Base-by-base conservation (phyloP, 2,329 filamentous ascomycete species). In the Cercospora brassicicola region DNA sequence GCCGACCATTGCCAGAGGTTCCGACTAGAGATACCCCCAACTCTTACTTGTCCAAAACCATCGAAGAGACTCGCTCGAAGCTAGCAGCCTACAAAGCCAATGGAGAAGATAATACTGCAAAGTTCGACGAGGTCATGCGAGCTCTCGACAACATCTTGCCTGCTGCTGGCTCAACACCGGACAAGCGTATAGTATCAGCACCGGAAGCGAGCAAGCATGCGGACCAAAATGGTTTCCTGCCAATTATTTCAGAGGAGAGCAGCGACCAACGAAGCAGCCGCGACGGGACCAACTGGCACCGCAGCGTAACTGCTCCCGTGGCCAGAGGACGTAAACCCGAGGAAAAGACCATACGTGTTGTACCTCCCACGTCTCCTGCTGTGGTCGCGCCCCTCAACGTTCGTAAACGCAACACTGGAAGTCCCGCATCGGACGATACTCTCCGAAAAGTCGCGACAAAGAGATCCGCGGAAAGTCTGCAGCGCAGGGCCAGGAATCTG, bases 81-180 rank as follows among this genome's bases (percentile, higher is more conserved):
- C 81, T 90, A 31, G 83, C 86, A 36, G 82, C 84, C 2, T 78
- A 77, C 64, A 82, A 84, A 62, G 82, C 82, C 23, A 82, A 79
- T 26, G 83, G 82, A 74, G 73, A 82, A 74, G 72, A 82, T 73
- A 76, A 80, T 78, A 78, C 84, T 69, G 80, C 81, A 4, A 85
- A 88, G 67, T 82, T 89, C 51, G 83, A 86, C 33, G 85, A 88
- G 57, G 84, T 91, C 26, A 85, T 91, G 56, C 83, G 83, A 60
- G 76, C 78, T 69, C 73, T 79, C 10, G 78, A 79, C 56, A 76
- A 73, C 48, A 77, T 79, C 48, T 73, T 78, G 67, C 77, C 78
- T n/a, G 71, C 69, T 57, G 55, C 64, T 33, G 51, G 65, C 53
- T 45, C 69, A 65, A 59, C 64, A 28, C 62, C 66, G 28, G 71